Base-by-base conservation (phyloP, 2,329 filamentous ascomycete genomes). In the Colletotrichum musae region DNA sequence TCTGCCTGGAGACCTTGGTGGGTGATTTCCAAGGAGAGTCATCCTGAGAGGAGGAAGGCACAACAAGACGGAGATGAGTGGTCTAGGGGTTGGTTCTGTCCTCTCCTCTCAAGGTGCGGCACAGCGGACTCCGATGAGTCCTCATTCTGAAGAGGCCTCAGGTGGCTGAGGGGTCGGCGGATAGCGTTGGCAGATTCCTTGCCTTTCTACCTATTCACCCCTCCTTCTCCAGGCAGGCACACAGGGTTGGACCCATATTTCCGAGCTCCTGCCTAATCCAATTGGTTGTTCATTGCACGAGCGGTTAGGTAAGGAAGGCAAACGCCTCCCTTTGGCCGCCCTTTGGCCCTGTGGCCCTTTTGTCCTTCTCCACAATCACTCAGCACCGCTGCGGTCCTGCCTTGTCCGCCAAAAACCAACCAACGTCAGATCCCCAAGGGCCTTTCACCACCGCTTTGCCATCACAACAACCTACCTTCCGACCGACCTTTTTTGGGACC, bases 191-290 rank as follows among this genome's bases (percentile, higher is more conserved):
- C 15, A 24, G 51, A 36, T 36, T 36, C 32, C 32, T 36, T 43
- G 13, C 41, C 13, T n/a, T n/a, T n/a, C 41, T 43, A 43, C 41
- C 47, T 16, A 52, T 28, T 41, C 32, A 41, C 58, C 36, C 16
- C 18, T 10, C 53, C 39, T 65, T 64, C 66, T 66, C 66, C 61
- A 65, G 66, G 61, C 61, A 65, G 26, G 32, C 32, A 10, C 59
- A 57, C 24, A 58, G 26, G 32, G 18, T 12, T 1, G 51, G 39
- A 10, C 54, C 61, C 54, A 18, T 13, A 59, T 43, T 45, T 32
- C 32, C 7, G 9, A 10, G 32, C 32, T 36, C 32, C 15, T 54
- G n/a, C 6, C 48, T 1, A 9, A 15, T 28, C n/a, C 21, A 48
- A 32, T 53, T 48, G 16, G 15, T 21, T 47, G 41, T 18, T 36